These are phyloP conservation scores for Apium graveolens DNA, from an alignment of 129 eudicot species.

Conservation along the genomic window DNA sequence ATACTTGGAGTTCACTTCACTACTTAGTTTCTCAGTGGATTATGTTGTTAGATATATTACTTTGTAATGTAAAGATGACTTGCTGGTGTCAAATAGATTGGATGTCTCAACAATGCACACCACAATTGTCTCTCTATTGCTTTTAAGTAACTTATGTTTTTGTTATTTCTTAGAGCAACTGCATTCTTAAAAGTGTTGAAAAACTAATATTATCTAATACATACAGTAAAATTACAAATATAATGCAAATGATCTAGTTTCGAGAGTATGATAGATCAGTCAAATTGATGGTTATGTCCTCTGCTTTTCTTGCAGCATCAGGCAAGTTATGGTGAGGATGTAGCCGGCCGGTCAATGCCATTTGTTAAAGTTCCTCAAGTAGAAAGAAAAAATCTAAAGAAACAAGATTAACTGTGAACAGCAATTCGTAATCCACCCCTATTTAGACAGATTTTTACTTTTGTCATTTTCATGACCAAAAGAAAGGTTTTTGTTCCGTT, in stretches of 20 bases:
- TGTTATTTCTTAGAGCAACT: background rate
- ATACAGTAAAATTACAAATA: background rate
- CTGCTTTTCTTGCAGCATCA: no score
- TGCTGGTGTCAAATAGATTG: constrained; percentile 34
- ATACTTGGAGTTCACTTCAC: constrained; percentile 77
- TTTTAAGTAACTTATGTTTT: constrained; percentile 4
- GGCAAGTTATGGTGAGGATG: background rate
- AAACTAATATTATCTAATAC: background rate
- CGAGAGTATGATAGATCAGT: background rate
- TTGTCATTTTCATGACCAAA: no score
- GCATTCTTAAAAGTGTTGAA: background rate
- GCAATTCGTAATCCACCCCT: background rate
- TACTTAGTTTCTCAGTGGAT: constrained; percentile 34
- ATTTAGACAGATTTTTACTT: background rate
- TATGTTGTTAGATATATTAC: constrained; percentile 34
- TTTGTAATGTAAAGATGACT: constrained; percentile 34
- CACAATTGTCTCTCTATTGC: background rate
- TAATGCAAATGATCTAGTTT: background rate
- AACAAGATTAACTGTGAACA: no score
- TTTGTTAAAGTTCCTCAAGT: background rate
- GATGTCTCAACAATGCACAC: constrained; percentile 13
- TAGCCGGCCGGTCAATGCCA: background rate
- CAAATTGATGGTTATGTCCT: background rate
- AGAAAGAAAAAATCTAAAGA: background rate
- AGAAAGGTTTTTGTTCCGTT: background rate